Percentiles rank a stretch among this genome's conserved stretches.
phyloP scores from a whole-genome alignment of 2,329 filamentous ascomycete species.

The Arthroderma uncinatum region DNA sequence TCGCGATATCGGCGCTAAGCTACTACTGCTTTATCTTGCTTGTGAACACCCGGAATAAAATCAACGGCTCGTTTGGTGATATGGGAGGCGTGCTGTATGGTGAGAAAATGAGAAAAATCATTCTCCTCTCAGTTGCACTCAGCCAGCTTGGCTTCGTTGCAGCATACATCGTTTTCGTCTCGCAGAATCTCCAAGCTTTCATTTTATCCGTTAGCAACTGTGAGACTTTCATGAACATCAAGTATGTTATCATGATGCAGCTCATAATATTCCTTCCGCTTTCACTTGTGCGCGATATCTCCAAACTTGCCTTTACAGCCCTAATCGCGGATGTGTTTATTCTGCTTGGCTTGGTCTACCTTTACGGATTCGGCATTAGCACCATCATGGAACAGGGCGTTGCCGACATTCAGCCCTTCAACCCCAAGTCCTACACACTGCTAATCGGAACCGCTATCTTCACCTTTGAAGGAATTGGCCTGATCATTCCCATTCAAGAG shows the following conservation, averaged over 20 bases:
- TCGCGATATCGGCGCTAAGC: constrained; percentile 72
- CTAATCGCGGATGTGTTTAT: constrained; percentile 92
- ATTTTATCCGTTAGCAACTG: constrained; percentile 85
- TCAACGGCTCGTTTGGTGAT: constrained; percentile 94
- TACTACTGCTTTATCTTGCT: constrained; percentile 97
- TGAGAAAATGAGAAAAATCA: constrained; percentile 75
- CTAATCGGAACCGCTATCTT: constrained; percentile 99
- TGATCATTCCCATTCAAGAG: constrained; percentile 96
- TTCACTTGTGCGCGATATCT: constrained; percentile 88
- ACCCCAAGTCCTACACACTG: constrained; percentile 82
- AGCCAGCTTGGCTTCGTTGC: constrained; percentile 92
- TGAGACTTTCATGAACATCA: constrained; percentile 72
- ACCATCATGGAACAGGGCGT: constrained; percentile 68
- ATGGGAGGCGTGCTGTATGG: constrained; percentile 90
- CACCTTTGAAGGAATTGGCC: constrained; percentile 93
- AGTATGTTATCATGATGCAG: constrained; percentile 84
- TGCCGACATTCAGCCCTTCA: constrained; percentile 82
- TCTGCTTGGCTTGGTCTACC: constrained; percentile 76
- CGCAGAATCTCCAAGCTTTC: constrained; percentile 90
- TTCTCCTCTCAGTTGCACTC: constrained; percentile 83
- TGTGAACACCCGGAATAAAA: constrained; percentile 69
- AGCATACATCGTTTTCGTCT: constrained; percentile 93
- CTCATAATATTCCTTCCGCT: constrained; percentile 91
- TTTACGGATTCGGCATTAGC: constrained; percentile 89
- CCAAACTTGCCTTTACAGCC: constrained; percentile 90